Conservation (phyloP, 1,284 basidiomycete species). For the Coniophora puteana region DNA sequence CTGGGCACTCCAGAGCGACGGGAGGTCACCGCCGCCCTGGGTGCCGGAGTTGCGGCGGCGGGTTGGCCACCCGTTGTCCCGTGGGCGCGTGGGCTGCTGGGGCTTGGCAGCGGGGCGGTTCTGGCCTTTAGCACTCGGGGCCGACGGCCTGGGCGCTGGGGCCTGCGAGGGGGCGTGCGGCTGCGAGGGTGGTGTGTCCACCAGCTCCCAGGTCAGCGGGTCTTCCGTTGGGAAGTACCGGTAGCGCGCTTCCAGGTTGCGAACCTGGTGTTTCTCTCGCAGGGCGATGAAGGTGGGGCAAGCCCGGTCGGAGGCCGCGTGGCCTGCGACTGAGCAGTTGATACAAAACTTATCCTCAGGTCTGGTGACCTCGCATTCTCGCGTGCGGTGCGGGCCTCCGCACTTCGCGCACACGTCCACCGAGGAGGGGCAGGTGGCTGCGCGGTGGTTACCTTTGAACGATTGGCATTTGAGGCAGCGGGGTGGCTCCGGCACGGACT, state of each 20-base stretch:
- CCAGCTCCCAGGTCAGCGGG: constrained; percentile 1
- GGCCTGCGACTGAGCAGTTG: background rate
- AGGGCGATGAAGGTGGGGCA: constrained; percentile 4
- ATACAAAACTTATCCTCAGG: background rate
- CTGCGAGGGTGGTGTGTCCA: too few species aligned
- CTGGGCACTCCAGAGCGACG: too few species aligned
- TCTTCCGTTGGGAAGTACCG: background rate
- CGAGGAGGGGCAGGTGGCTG: background rate
- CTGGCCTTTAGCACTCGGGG: background rate
- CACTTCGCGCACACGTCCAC: constrained; percentile 8
- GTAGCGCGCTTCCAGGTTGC: background rate
- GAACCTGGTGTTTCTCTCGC: background rate
- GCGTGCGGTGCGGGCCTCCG: constrained; percentile 5
- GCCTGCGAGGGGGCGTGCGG: too few species aligned
- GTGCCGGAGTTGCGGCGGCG: too few species aligned
- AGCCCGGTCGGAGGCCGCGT: background rate
- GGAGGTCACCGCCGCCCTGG: too few species aligned
- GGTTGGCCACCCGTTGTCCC: background rate
- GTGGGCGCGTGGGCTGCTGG: background rate
- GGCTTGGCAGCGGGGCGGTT: background rate
- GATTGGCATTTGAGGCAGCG: constrained; percentile 11
- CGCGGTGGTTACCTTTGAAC: constrained; percentile 4
- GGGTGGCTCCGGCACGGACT: constrained; percentile 4
- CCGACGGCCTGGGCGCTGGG: too few species aligned
- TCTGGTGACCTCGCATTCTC: constrained; percentile 1